Evolutionary conservation across 108 stramenopile genomes (phyloP).

Genomic region (Skeletonema costatum): DNA sequence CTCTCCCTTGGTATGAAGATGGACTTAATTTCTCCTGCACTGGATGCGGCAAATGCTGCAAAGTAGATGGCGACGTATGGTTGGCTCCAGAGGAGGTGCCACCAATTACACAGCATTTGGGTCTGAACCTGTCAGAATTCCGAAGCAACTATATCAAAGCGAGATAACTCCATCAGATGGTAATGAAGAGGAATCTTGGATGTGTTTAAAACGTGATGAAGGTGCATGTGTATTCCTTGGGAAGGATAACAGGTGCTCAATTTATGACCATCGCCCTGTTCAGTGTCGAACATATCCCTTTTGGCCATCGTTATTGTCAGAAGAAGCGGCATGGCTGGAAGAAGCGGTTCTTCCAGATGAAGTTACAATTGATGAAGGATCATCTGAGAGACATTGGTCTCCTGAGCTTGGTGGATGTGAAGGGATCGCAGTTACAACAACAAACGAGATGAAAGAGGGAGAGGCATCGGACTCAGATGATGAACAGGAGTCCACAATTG

Average conservation of each 20-base stretch:
- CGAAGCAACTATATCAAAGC: constrained; percentile 22
- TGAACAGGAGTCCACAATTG: not conserved
- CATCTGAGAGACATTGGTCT: constrained; percentile 51
- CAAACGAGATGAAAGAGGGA: not conserved
- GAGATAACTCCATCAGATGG: constrained; percentile 12
- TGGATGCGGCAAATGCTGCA: constrained; percentile 71
- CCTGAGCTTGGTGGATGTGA: constrained; percentile 64
- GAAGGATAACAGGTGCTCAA: constrained; percentile 40
- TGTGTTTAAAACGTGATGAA: constrained; percentile 45
- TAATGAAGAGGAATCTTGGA: constrained; percentile 33
- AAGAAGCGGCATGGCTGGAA: constrained; percentile 43
- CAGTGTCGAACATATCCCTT: constrained; percentile 73
- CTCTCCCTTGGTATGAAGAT: constrained; percentile 42
- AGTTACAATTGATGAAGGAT: constrained; percentile 15
- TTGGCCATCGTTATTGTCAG: constrained; percentile 56
- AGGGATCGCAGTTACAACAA: constrained; percentile 37
- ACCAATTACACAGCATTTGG: constrained; percentile 25
- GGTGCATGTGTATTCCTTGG: constrained; percentile 48
- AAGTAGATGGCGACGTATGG: constrained; percentile 66
- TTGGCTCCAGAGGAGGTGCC: constrained; percentile 55
- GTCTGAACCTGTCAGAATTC: constrained; percentile 14
- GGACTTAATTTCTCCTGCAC: constrained; percentile 51
- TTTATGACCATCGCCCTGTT: constrained; percentile 58
- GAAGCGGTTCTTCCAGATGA: constrained; percentile 53
- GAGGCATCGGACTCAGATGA: not conserved